phyloP scores from a whole-genome alignment of 2,329 filamentous ascomycete genomes.

The Knufia fluminis region DNA sequence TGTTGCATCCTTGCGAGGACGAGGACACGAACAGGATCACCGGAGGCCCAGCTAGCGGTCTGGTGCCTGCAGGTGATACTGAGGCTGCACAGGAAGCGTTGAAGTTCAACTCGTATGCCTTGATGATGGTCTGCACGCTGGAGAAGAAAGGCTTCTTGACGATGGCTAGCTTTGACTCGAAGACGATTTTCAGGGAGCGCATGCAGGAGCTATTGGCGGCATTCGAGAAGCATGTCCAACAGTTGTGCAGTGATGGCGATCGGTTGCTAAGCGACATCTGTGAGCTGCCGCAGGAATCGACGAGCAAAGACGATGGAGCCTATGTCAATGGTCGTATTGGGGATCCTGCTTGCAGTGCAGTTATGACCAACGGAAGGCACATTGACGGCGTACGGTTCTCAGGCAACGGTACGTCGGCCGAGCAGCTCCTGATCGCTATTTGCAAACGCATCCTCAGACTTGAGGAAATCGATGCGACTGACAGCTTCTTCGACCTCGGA shows the following conservation, averaged over 20 bases:
- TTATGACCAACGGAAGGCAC: neutral
- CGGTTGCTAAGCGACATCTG: constrained; percentile 27
- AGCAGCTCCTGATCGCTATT: constrained; percentile 3
- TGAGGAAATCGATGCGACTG: constrained; percentile 22
- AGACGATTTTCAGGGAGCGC: constrained; percentile 43
- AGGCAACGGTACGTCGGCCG: constrained; percentile 6
- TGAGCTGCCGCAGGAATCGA: constrained; percentile 26
- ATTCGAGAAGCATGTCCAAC: constrained; percentile 42
- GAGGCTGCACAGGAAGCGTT: constrained; percentile 53
- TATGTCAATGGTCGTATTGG: too few species aligned
- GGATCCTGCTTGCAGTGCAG: neutral
- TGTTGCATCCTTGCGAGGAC: constrained; percentile 28
- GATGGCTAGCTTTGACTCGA: constrained; percentile 57
- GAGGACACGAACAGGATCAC: constrained; percentile 24
- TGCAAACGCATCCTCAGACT: constrained; percentile 32
- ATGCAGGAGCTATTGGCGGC: constrained; percentile 47
- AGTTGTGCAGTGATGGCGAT: constrained; percentile 33
- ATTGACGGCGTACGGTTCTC: constrained; percentile 14
- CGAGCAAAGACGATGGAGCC: neutral
- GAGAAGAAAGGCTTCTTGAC: constrained; percentile 44
- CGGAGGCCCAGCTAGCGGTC: neutral
- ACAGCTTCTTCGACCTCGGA: constrained; percentile 26
- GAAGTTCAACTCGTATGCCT: constrained; percentile 41
- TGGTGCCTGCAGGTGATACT: constrained; percentile 10
- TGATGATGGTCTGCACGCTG: constrained; percentile 42